Evolutionary conservation across 192 early-diverging fungal genomes (phyloP).

Genomic region (Entomortierella chlamydospora): DNA sequence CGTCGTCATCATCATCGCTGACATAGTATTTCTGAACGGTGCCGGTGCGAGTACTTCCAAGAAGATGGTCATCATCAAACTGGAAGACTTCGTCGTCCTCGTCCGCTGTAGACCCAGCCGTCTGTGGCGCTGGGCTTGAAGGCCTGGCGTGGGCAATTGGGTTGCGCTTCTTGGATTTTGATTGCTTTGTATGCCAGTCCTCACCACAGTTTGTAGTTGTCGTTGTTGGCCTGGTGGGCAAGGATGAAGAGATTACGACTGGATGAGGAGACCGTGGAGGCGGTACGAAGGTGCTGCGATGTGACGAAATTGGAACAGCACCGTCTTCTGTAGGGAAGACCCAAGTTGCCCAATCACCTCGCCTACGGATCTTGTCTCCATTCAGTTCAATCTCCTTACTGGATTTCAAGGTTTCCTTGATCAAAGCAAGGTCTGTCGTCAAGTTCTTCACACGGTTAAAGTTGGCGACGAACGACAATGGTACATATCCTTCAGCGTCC

Average conservation of each 20-base stretch:
- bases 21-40: slow-evolving; percentile 63
- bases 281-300: slow-evolving; percentile 34
- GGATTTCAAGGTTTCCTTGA: slow-evolving; percentile 65
- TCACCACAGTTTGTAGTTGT: neutral
- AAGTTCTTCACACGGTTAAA: slow-evolving; percentile 90
- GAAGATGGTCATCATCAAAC: slow-evolving; percentile 78
- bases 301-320: slow-evolving; percentile 10
- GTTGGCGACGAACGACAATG: slow-evolving; percentile 76
- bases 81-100: slow-evolving; percentile 83
- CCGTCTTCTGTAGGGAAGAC: slow-evolving; percentile 72
- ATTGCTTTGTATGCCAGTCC: slow-evolving; percentile 24
- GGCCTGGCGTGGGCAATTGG: slow-evolving; percentile 11
- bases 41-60: slow-evolving; percentile 58
- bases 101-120: slow-evolving; percentile 11
- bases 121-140: slow-evolving; percentile 1
- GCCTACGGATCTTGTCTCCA: slow-evolving; percentile 69
- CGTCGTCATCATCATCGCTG: slow-evolving; percentile 73
- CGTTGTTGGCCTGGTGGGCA: slow-evolving; percentile 12
- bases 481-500: slow-evolving; percentile 87
- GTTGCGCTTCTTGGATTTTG: slow-evolving; percentile 20
- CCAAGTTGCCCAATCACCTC: slow-evolving; percentile 88
- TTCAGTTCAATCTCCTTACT: slow-evolving; percentile 71
- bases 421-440: slow-evolving; percentile 72
- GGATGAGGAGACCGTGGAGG: slow-evolving; percentile 33
- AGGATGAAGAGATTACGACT: slow-evolving; percentile 31